Percentiles rank a stretch among this genome's conserved stretches.
phyloP scores from a whole-genome alignment of 192 early-diverging fungal species.

The Linnemannia elongata region DNA sequence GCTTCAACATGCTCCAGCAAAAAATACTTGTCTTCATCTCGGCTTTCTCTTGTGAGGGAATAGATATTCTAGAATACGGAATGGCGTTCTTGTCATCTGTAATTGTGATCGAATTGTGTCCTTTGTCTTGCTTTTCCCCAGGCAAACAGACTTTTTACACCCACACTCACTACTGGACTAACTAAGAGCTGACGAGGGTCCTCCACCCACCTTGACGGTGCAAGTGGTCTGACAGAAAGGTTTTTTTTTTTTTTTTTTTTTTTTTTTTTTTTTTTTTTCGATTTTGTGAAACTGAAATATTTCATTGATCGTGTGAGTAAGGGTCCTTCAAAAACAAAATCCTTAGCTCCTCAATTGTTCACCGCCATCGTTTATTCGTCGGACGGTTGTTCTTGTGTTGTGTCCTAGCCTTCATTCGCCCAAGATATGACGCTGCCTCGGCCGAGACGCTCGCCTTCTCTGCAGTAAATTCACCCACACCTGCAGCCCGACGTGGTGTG shows the following conservation, averaged over 20 bases:
- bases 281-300: neutral
- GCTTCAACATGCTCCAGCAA: neutral
- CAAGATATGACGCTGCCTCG: conserved; percentile 36
- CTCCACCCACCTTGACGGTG: neutral
- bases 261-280: neutral
- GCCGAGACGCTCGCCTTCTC: neutral
- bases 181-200: too few relatives aligned
- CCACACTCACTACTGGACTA: too few relatives aligned
- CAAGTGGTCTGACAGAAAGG: neutral
- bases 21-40: neutral
- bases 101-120: neutral
- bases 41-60: neutral
- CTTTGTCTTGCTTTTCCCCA: neutral
- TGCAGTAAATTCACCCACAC: neutral
- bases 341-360: neutral
- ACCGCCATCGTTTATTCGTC: neutral
- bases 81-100: neutral
- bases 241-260: neutral
- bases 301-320: neutral
- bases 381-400: neutral
- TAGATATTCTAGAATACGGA: neutral
- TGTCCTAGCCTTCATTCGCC: conserved; percentile 17
- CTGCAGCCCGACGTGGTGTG: neutral
- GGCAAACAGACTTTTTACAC: too few relatives aligned
- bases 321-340: neutral